Percentiles rank a stretch among this genome's conserved stretches.
Conservation (phyloP, 805 yeast genomes). For the Nematodospora valgi region DNA sequence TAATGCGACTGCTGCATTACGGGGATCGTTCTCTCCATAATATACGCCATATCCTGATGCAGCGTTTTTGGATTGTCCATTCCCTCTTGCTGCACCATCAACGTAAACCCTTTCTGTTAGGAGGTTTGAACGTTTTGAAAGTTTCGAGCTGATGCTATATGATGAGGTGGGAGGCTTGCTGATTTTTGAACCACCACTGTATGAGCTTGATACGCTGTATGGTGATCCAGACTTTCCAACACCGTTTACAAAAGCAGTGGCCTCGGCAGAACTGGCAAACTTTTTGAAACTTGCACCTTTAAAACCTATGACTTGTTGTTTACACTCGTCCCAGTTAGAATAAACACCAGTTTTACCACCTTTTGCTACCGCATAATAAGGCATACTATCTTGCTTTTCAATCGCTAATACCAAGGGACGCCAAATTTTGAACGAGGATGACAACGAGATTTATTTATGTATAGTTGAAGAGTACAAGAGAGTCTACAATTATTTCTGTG, state of each 20-base stretch:
- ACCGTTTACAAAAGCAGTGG: conserved; percentile 38
- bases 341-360: conserved; percentile 51
- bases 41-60: conserved; percentile 74
- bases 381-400: too few relatives aligned
- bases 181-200: neutral
- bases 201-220: neutral
- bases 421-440: too few relatives aligned
- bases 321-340: conserved; percentile 56
- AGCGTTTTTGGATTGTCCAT: conserved; percentile 40
- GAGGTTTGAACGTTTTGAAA: neutral
- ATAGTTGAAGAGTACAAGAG: too few relatives aligned
- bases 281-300: conserved; percentile 55
- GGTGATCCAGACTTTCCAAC: too few relatives aligned
- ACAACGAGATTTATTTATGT: too few relatives aligned
- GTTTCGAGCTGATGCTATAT: too few relatives aligned
- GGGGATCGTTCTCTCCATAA: conserved; percentile 52
- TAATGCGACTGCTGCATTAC: conserved; percentile 57
- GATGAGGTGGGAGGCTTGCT: too few relatives aligned
- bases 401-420: too few relatives aligned
- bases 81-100: conserved; percentile 74
- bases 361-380: conserved; percentile 37
- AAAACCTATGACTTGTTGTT: conserved; percentile 51
- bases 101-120: conserved; percentile 45
- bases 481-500: too few relatives aligned
- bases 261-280: conserved; percentile 48